Percentiles rank a stretch among this genome's conserved stretches.
Conservation (phyloP, 164 flowering plant genomes). For the Pachysandra terminalis region DNA sequence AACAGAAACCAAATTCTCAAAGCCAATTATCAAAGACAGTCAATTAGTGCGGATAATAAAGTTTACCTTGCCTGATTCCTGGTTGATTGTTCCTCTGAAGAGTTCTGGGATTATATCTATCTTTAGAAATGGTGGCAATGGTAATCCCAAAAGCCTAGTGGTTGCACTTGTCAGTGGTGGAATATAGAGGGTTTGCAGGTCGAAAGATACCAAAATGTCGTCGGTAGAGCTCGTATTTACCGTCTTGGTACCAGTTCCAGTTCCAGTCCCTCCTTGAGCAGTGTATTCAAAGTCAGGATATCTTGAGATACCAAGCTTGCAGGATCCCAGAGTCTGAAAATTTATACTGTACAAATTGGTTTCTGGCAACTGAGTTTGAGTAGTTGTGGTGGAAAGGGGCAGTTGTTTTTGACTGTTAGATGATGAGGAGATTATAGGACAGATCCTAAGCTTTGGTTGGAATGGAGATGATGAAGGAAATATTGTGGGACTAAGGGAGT, state of each 20-base stretch:
- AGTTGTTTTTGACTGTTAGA: conserved; percentile 18
- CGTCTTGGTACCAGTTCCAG: conserved; percentile 34
- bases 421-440: conserved; percentile 5
- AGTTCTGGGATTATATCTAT: conserved; percentile 71
- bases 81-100: conserved; percentile 57
- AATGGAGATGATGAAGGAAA: conserved; percentile 6
- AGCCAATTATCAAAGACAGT: neutral
- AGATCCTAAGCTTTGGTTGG: conserved; percentile 19
- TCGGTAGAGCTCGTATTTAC: conserved; percentile 5
- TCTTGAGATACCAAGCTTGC: conserved; percentile 80
- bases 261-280: conserved; percentile 72
- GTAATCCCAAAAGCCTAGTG: conserved; percentile 80
- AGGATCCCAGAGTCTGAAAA: conserved; percentile 55
- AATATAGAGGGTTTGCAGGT: conserved; percentile 51
- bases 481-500: conserved; percentile 15
- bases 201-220: conserved; percentile 46
- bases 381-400: conserved; percentile 12
- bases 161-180: conserved; percentile 71
- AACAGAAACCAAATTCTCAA: neutral
- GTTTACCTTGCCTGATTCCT: conserved; percentile 68
- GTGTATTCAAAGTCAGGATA: conserved; percentile 81
- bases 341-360: conserved; percentile 27
- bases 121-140: conserved; percentile 85
- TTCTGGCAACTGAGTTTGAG: conserved; percentile 21
- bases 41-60: neutral